These are phyloP conservation scores for Rhododendron ferrugineum DNA, from an alignment of 148 eudicot species.

Conservation along the genomic window DNA sequence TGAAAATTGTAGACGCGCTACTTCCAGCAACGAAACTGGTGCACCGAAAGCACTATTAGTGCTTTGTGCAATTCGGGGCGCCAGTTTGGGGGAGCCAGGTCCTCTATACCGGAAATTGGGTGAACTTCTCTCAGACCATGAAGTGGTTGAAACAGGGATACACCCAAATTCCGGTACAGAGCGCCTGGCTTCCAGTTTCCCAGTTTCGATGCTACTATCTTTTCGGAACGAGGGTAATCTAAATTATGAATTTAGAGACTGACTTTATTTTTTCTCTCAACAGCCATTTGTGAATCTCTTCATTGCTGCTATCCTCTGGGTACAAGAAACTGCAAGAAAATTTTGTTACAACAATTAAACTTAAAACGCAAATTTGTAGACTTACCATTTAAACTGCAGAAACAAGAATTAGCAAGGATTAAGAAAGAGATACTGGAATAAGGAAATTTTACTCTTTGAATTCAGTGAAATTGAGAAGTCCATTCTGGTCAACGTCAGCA, in stretches of 20 bases:
- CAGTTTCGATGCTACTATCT: background rate
- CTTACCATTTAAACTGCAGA: background rate
- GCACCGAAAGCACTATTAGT: background rate
- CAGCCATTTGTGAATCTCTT: slow-evolving; percentile 30
- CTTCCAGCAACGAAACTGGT: background rate
- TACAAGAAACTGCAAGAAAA: slow-evolving; percentile 34
- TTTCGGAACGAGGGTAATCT: background rate
- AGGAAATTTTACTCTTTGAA: slow-evolving; percentile 25
- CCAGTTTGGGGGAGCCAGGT: background rate
- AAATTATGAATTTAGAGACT: background rate
- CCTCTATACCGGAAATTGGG: background rate
- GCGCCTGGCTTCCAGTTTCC: background rate
- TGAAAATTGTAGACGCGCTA: background rate
- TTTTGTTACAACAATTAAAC: background rate
- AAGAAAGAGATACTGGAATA: background rate
- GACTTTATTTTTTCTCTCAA: slow-evolving; percentile 36
- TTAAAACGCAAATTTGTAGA: background rate
- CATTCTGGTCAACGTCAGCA: slow-evolving; percentile 37
- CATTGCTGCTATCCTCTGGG: slow-evolving; percentile 34
- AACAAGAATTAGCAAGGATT: background rate
- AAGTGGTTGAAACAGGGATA: too few species aligned
- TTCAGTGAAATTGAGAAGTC: slow-evolving; percentile 26
- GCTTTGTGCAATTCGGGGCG: background rate
- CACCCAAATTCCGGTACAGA: background rate
- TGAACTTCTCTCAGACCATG: background rate